phyloP scores from a whole-genome alignment of 2,329 filamentous ascomycete genomes.

The Hypomyces perniciosus region DNA sequence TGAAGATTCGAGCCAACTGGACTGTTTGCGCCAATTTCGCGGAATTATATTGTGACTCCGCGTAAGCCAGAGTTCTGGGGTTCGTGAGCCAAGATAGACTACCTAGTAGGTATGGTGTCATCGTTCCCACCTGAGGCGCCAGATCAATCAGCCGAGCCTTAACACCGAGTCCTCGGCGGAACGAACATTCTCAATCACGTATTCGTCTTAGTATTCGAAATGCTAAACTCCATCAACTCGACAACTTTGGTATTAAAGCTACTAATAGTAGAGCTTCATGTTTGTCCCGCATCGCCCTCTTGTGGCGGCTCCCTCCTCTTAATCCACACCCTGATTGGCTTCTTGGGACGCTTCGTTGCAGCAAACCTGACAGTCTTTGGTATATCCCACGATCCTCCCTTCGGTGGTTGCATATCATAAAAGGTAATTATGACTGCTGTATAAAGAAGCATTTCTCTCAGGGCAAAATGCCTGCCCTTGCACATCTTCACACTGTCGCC shows the following conservation, averaged over 20 bases:
- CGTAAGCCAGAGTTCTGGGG: constrained; percentile 3
- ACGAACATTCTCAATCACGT: neutral
- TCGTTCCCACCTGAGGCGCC: constrained; percentile 13
- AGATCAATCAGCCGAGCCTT: neutral
- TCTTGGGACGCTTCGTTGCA: constrained; percentile 22
- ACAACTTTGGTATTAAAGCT: neutral
- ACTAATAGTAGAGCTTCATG: neutral
- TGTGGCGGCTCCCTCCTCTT: constrained; percentile 19
- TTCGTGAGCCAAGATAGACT: constrained; percentile 4
- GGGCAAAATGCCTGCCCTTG: constrained; percentile 26
- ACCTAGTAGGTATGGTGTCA: constrained; percentile 11
- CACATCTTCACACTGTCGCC: constrained; percentile 28
- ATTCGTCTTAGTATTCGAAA: neutral
- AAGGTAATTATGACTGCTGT: constrained; percentile 29
- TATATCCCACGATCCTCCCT: constrained; percentile 22
- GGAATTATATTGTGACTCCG: neutral
- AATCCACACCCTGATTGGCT: constrained; percentile 28
- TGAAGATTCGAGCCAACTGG: neutral
- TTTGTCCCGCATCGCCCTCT: neutral
- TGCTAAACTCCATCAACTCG: neutral
- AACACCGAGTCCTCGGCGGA: too few species aligned
- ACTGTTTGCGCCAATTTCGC: constrained; percentile 3
- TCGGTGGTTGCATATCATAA: constrained; percentile 30
- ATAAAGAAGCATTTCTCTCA: constrained; percentile 30
- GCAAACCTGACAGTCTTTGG: constrained; percentile 21